These are phyloP conservation scores for Yarrowia deformans DNA, from an alignment of 805 yeast genomes.

Conservation along the genomic window DNA sequence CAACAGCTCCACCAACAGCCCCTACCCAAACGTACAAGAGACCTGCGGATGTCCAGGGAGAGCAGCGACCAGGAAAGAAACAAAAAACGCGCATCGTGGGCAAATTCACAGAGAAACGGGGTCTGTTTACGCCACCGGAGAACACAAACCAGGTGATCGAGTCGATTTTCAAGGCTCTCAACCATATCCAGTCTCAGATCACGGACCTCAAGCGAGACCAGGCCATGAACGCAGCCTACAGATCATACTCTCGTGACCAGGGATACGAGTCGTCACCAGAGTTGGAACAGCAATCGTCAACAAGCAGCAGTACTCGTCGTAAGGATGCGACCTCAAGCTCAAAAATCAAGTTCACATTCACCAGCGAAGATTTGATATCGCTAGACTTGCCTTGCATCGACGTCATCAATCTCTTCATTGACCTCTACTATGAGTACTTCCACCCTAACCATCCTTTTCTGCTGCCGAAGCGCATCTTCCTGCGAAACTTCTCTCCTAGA, in stretches of 20 bases:
- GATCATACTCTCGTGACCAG: conserved; percentile 28
- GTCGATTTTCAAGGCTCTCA: conserved; percentile 27
- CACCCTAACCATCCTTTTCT: conserved; percentile 41
- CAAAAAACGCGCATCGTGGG: conserved; percentile 30
- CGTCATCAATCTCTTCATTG: conserved; percentile 37
- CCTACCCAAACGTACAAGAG: background rate
- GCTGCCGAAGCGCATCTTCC: conserved; percentile 32
- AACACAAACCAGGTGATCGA: conserved; percentile 28
- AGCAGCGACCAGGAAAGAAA: background rate
- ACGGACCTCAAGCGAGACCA: conserved; percentile 36
- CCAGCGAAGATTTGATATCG: conserved; percentile 25
- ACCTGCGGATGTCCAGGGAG: background rate
- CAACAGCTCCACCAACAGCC: background rate
- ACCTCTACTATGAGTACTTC: conserved; percentile 40
- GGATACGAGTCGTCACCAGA: conserved; percentile 36
- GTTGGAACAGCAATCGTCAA: conserved; percentile 26
- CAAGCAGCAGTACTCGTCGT: conserved; percentile 22
- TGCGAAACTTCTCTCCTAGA: conserved; percentile 34
- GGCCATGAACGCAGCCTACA: conserved; percentile 29
- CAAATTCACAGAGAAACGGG: conserved; percentile 20
- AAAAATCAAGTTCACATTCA: conserved; percentile 30
- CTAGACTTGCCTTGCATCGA: conserved; percentile 39
- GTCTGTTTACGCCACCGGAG: conserved; percentile 14
- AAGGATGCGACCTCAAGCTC: background rate
- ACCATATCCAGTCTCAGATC: conserved; percentile 32